Evolutionary conservation across 2,329 filamentous ascomycete species (phyloP).

Genomic region (Fusarium sp.): DNA sequence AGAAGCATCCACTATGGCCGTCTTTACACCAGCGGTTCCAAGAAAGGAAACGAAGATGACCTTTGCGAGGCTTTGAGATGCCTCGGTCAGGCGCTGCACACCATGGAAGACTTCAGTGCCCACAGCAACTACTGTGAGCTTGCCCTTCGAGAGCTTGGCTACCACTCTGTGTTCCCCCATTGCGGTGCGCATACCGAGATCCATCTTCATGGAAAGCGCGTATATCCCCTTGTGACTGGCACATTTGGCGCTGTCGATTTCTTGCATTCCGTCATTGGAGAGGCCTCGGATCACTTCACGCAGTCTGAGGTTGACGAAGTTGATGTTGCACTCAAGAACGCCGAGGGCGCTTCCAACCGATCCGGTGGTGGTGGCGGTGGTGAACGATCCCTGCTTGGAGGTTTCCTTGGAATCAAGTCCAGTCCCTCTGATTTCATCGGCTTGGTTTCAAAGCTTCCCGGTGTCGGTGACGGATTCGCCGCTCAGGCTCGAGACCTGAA

Average conservation of each 20-base stretch:
- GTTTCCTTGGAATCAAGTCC: constrained; percentile 53
- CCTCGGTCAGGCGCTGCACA: constrained; percentile 79
- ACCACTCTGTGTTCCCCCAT: constrained; percentile 83
- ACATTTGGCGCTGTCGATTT: constrained; percentile 85
- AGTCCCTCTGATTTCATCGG: constrained; percentile 70
- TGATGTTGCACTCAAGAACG: constrained; percentile 77
- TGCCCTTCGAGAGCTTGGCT: constrained; percentile 78
- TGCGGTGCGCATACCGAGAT: constrained; percentile 75
- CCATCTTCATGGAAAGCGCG: constrained; percentile 68
- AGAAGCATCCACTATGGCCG: constrained; percentile 82
- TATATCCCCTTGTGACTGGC: constrained; percentile 79
- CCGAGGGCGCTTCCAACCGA: constrained; percentile 60
- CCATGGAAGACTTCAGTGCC: constrained; percentile 81
- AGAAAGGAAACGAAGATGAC: constrained; percentile 75
- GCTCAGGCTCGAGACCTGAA: constrained; percentile 72
- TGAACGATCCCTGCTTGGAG: constrained; percentile 48
- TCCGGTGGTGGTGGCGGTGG: constrained; percentile 46
- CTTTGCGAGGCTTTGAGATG: constrained; percentile 83
- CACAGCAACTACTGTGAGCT: constrained; percentile 88
- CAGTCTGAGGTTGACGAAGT: constrained; percentile 87
- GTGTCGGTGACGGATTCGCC: constrained; percentile 71
- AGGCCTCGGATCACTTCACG: constrained; percentile 85
- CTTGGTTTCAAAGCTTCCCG: constrained; percentile 80
- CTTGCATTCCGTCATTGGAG: constrained; percentile 79
- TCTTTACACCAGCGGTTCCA: constrained; percentile 74